Evolutionary conservation across 495 filamentous ascomycete genomes (phyloP).

Genomic region (Articulospora tetracladia): DNA sequence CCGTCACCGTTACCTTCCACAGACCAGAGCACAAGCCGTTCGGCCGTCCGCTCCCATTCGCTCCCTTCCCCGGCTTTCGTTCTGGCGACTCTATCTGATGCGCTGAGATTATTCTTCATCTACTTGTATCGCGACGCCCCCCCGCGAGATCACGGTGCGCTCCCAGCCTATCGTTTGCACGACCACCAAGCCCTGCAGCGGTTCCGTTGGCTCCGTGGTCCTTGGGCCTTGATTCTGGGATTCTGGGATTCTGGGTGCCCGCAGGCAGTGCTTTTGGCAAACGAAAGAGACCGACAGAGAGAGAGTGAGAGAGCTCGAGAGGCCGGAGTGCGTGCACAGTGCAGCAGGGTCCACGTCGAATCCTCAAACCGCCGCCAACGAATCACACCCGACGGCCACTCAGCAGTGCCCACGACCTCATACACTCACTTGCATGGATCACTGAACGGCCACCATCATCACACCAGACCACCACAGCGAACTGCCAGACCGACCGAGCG

Average conservation of each 20-base stretch:
- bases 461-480: not conserved
- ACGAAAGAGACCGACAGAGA: not conserved
- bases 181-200: too few species aligned
- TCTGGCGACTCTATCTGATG: not conserved
- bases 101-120: not conserved
- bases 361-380: slow-evolving; percentile 18
- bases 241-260: not conserved
- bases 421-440: slow-evolving; percentile 18
- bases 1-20: not conserved
- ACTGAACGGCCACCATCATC: not conserved
- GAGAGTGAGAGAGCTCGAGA: not conserved
- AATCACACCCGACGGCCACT: slow-evolving; percentile 20
- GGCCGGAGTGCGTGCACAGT: not conserved
- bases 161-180: not conserved
- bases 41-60: not conserved
- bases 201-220: not conserved
- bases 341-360: not conserved
- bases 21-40: not conserved
- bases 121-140: not conserved
- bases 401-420: slow-evolving; percentile 21
- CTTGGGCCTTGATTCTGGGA: too few species aligned
- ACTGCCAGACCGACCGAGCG: not conserved
- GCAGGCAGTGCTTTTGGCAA: not conserved
- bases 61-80: not conserved
- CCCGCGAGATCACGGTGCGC: not conserved